phyloP scores from a whole-genome alignment of 192 early-diverging fungal species.

The Phlyctochytrium planicorne region DNA sequence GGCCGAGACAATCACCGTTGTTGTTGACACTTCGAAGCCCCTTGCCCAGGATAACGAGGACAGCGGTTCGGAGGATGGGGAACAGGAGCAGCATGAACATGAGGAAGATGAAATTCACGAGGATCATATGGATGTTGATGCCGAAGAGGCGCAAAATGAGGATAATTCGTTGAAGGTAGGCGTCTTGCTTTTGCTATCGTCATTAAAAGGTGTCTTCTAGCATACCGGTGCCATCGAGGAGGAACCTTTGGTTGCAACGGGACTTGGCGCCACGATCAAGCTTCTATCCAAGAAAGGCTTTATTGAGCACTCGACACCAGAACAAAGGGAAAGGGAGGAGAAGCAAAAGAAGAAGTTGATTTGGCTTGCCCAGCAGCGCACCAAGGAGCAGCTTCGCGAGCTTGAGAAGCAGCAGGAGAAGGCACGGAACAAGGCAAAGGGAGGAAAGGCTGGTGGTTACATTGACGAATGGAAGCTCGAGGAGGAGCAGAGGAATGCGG shows the following conservation, averaged over 20 bases:
- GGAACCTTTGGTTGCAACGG: slow-evolving; percentile 78
- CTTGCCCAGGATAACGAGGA: no score
- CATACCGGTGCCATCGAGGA: slow-evolving; percentile 47
- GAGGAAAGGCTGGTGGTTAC: slow-evolving; percentile 36
- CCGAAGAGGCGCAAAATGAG: not conserved
- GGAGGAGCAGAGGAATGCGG: slow-evolving; percentile 37
- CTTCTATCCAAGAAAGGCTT: slow-evolving; percentile 80
- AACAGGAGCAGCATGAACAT: not conserved
- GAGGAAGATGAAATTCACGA: not conserved
- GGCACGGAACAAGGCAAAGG: slow-evolving; percentile 50
- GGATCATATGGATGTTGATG: not conserved
- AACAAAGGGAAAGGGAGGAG: slow-evolving; percentile 66
- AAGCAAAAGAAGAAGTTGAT: slow-evolving; percentile 55
- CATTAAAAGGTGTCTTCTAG: no score
- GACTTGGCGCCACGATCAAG: slow-evolving; percentile 79
- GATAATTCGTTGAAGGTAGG: no score
- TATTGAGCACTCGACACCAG: slow-evolving; percentile 60
- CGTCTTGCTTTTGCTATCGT: no score
- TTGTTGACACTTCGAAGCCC: no score
- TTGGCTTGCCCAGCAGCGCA: slow-evolving; percentile 72
- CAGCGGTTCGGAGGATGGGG: slow-evolving; percentile 21
- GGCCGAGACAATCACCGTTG: not conserved
- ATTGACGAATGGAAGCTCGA: slow-evolving; percentile 54
- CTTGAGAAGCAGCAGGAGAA: slow-evolving; percentile 70
- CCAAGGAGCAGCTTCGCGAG: slow-evolving; percentile 52